Conservation (phyloP, 2,329 filamentous ascomycete genomes). For the Sodiomyces alkalinus region DNA sequence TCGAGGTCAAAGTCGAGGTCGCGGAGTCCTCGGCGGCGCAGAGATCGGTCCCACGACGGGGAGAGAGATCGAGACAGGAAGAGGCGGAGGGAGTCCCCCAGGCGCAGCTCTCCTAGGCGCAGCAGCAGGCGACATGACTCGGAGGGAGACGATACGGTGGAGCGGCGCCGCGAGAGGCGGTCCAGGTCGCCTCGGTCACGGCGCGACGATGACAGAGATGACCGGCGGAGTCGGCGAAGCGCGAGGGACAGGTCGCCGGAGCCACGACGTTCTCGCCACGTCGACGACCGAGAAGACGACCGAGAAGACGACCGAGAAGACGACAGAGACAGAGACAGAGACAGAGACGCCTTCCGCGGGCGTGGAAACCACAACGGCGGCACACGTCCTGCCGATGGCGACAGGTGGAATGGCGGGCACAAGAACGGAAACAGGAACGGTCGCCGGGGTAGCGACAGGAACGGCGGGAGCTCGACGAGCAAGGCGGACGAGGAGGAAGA, state of each 20-base stretch:
- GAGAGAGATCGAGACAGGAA: conserved; percentile 11
- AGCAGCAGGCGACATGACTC: conserved; percentile 7
- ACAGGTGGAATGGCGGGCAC: conserved; percentile 7
- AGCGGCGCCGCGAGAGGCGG: conserved; percentile 7
- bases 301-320: conserved; percentile 15
- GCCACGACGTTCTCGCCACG: too few relatives aligned
- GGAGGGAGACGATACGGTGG: conserved; percentile 9
- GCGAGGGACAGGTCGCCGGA: conserved; percentile 1
- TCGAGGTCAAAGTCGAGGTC: conserved; percentile 29
- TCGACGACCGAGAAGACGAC: neutral
- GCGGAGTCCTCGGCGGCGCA: conserved; percentile 12
- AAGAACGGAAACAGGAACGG: too few relatives aligned
- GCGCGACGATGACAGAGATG: conserved; percentile 3
- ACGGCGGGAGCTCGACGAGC: conserved; percentile 8
- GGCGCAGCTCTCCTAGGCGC: conserved; percentile 3
- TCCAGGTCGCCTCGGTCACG: conserved; percentile 6
- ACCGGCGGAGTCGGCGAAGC: conserved; percentile 1
- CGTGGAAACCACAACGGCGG: conserved; percentile 10
- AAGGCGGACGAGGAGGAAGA: conserved; percentile 32
- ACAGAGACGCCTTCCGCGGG: conserved; percentile 4
- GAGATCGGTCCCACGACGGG: conserved; percentile 14
- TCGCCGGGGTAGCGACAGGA: conserved; percentile 7
- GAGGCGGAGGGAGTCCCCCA: conserved; percentile 11
- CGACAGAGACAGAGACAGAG: neutral
- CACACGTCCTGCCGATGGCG: conserved; percentile 6